A percentile compares a stretch with the other conserved stretches of the same genome.
These are phyloP conservation scores for Betula pendula DNA, from an alignment of 306 rosid species.

Conservation along the genomic window DNA sequence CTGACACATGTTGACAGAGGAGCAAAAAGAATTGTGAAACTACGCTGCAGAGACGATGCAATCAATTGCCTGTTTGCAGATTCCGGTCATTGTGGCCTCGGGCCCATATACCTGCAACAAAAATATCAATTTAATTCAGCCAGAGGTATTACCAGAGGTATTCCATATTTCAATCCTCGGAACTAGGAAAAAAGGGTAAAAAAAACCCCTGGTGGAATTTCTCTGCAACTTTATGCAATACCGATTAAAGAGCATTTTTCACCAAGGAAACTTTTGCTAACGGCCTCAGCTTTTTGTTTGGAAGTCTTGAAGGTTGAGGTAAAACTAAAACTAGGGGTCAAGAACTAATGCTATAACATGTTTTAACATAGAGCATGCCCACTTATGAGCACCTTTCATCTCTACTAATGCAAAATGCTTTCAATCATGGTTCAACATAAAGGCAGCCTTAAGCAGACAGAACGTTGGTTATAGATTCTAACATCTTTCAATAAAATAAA, in stretches of 20 bases:
- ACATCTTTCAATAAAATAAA: not conserved
- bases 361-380: slow-evolving; percentile 10
- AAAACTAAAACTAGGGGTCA: slow-evolving; percentile 1
- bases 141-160: not conserved
- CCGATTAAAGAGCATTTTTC: not conserved
- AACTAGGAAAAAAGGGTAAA: not conserved
- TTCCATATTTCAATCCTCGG: not conserved
- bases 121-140: slow-evolving; percentile 14
- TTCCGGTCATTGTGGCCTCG: slow-evolving; percentile 85
- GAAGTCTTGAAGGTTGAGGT: slow-evolving; percentile 10
- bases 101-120: slow-evolving; percentile 77
- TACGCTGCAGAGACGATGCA: slow-evolving; percentile 59
- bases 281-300: not conserved
- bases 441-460: slow-evolving; percentile 1
- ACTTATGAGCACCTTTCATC: slow-evolving; percentile 3
- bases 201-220: slow-evolving; percentile 5
- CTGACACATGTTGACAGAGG: not conserved
- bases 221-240: not conserved
- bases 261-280: not conserved
- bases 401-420: not conserved
- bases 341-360: not conserved
- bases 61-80: slow-evolving; percentile 86
- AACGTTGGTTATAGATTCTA: slow-evolving; percentile 9
- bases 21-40: not conserved
- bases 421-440: not conserved